Evolutionary conservation across 768 basidiomycete genomes (phyloP).

Genomic region (Suillus brevipes): DNA sequence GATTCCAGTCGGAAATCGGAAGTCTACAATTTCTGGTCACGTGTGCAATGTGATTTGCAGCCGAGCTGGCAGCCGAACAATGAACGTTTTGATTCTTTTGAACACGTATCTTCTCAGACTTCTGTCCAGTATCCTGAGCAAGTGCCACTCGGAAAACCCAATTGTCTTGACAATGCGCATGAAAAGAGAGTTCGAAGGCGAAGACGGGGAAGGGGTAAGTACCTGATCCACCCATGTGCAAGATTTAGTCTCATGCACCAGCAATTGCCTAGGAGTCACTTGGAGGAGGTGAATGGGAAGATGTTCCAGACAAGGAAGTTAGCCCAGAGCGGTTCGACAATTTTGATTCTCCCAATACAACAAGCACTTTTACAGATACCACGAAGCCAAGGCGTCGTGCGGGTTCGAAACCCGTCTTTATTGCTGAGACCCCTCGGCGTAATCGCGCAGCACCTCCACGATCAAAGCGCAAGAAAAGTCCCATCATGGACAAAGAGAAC

Average conservation of each 20-base stretch:
- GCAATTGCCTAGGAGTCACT: neutral
- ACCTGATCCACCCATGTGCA: neutral
- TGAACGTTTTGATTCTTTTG: no score
- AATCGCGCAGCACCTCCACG: constrained; percentile 18
- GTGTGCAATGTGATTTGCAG: neutral
- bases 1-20: neutral
- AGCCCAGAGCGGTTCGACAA: neutral
- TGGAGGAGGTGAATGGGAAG: constrained; percentile 3
- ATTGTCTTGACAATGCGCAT: neutral
- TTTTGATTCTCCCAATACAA: neutral
- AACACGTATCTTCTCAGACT: neutral
- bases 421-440: neutral
- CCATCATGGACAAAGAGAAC: neutral
- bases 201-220: neutral
- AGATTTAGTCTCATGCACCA: neutral
- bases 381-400: neutral
- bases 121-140: neutral
- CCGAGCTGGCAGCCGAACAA: neutral
- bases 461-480: constrained; percentile 31
- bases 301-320: neutral
- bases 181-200: neutral
- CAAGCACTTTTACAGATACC: neutral
- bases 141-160: neutral
- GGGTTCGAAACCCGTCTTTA: neutral
- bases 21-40: neutral